Evolutionary conservation across 257 asterid species (phyloP).

Genomic region (Capsicum chinense): DNA sequence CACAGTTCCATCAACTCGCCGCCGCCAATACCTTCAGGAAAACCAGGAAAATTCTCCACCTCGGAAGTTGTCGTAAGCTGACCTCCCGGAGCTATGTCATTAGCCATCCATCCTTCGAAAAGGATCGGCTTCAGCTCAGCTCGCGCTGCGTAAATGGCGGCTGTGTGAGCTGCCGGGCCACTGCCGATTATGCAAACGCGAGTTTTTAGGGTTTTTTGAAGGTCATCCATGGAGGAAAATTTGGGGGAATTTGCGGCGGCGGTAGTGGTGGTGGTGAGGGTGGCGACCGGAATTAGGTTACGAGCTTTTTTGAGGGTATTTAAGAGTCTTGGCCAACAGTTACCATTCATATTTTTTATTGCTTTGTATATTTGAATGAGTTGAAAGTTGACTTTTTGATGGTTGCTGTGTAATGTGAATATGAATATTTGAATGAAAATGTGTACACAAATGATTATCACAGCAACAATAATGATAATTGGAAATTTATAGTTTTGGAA

Average conservation of each 20-base stretch:
- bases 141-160: conserved; percentile 92
- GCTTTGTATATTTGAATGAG: conserved; percentile 15
- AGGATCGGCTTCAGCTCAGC: conserved; percentile 92
- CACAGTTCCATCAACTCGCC: conserved; percentile 69
- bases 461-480: neutral
- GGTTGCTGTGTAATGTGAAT: neutral
- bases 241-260: conserved; percentile 39
- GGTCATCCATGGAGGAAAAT: conserved; percentile 56
- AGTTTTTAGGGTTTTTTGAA: conserved; percentile 54
- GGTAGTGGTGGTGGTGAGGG: conserved; percentile 38
- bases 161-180: conserved; percentile 99
- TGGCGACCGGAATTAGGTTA: conserved; percentile 51
- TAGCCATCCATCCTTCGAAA: conserved; percentile 98
- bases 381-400: neutral
- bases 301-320: conserved; percentile 50
- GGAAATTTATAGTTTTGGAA: neutral
- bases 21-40: conserved; percentile 82
- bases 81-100: conserved; percentile 96
- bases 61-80: conserved; percentile 95
- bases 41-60: conserved; percentile 95
- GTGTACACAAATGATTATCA: neutral
- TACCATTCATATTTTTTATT: conserved; percentile 42
- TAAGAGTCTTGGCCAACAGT: conserved; percentile 47
- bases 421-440: conserved; percentile 9
- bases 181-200: conserved; percentile 90